These are phyloP conservation scores for Puccinia triticina DNA, from an alignment of 1,284 basidiomycete genomes.

Conservation along the genomic window DNA sequence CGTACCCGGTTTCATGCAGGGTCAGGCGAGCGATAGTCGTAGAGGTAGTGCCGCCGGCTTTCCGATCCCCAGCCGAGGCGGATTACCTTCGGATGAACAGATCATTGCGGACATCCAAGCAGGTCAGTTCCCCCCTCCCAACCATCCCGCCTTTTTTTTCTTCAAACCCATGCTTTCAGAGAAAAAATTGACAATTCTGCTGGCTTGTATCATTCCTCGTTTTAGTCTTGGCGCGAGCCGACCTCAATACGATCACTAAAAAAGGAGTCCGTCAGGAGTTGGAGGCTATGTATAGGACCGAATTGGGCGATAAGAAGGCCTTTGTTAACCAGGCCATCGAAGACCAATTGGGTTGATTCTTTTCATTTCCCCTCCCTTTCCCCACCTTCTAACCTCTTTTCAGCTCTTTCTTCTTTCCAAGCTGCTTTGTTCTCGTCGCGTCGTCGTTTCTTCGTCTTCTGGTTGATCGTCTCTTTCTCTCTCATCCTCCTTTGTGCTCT, in stretches of 20 bases:
- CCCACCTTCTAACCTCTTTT: neutral
- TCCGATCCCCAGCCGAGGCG: constrained; percentile 15
- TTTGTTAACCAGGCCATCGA: constrained; percentile 56
- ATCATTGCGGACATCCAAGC: constrained; percentile 54
- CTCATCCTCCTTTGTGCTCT: too few relatives aligned
- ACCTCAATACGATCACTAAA: constrained; percentile 86
- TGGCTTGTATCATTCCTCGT: constrained; percentile 63
- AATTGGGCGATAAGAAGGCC: constrained; percentile 54
- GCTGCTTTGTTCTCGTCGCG: neutral
- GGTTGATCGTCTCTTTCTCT: neutral
- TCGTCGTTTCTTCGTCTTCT: neutral
- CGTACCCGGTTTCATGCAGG: constrained; percentile 46
- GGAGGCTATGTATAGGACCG: constrained; percentile 54
- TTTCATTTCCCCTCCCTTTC: neutral
- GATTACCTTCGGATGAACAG: constrained; percentile 53
- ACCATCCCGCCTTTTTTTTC: neutral
- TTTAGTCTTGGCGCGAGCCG: constrained; percentile 74
- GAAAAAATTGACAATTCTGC: constrained; percentile 12
- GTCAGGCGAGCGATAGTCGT: constrained; percentile 32
- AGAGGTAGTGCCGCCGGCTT: constrained; percentile 48
- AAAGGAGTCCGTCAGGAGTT: constrained; percentile 79
- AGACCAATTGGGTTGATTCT: constrained; percentile 49
- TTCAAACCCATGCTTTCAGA: neutral
- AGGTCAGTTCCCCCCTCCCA: constrained; percentile 33
- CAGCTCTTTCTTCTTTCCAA: neutral